phyloP scores from a whole-genome alignment of 2,329 filamentous ascomycete species.

The Corynespora cassiicola region DNA sequence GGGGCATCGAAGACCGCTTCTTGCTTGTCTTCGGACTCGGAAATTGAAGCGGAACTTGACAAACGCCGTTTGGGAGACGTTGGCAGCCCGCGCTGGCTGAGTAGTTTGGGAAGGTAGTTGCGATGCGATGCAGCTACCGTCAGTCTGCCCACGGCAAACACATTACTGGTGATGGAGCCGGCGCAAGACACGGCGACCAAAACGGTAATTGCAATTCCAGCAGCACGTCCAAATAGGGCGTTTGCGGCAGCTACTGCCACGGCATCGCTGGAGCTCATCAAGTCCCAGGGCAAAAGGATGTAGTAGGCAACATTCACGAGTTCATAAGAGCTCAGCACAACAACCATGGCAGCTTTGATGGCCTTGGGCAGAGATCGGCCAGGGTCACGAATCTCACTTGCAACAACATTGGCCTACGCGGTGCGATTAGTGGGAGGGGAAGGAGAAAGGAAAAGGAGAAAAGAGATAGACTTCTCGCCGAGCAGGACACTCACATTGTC shows the following conservation, averaged over 20 bases:
- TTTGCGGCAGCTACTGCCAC: conserved; percentile 64
- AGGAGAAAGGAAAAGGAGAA: background rate
- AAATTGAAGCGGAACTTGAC: background rate
- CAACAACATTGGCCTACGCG: conserved; percentile 43
- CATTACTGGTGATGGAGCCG: conserved; percentile 68
- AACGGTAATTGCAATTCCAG: conserved; percentile 61
- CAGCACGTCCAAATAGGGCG: conserved; percentile 58
- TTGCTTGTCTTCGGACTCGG: conserved; percentile 7
- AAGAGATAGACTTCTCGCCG: conserved; percentile 24
- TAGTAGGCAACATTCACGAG: conserved; percentile 69
- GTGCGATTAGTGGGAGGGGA: conserved; percentile 7
- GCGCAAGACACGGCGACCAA: conserved; percentile 68
- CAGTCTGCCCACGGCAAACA: conserved; percentile 68
- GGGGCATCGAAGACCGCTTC: conserved; percentile 36
- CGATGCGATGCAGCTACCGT: conserved; percentile 60
- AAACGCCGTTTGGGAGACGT: conserved; percentile 4
- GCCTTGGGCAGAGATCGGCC: conserved; percentile 60
- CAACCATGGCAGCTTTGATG: conserved; percentile 67
- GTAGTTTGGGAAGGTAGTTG: conserved; percentile 41
- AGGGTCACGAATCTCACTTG: conserved; percentile 45
- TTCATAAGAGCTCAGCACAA: conserved; percentile 66
- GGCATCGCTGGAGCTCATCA: conserved; percentile 65
- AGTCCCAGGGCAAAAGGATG: conserved; percentile 65
- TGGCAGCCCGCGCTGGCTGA: conserved; percentile 37
- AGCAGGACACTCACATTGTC: conserved; percentile 59